phyloP scores from a whole-genome alignment of 108 stramenopile species.

The Cyclotella sp. region DNA sequence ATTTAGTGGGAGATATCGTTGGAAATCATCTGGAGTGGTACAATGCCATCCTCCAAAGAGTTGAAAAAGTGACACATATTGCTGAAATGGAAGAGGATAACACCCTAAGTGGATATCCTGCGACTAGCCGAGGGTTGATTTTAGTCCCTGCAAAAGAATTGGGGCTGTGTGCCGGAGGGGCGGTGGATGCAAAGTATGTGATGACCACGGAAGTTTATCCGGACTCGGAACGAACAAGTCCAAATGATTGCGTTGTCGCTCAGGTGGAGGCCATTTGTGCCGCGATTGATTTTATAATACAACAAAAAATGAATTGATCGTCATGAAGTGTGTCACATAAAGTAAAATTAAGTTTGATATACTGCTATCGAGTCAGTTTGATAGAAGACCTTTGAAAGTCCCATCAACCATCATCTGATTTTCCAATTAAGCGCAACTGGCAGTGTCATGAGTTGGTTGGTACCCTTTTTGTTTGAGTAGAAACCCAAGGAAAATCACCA shows the following conservation, averaged over 20 bases:
- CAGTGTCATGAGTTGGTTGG: no score
- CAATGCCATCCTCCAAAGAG: slow-evolving; percentile 36
- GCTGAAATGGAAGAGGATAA: slow-evolving; percentile 25
- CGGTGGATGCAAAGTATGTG: slow-evolving; percentile 29
- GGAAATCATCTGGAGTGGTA: slow-evolving; percentile 25
- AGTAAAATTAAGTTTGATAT: no score
- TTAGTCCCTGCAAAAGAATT: slow-evolving; percentile 14
- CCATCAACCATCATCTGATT: no score
- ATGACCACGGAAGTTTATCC: slow-evolving; percentile 60
- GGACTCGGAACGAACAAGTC: slow-evolving; percentile 27
- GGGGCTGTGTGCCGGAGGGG: slow-evolving; percentile 49
- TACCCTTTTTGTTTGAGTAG: no score
- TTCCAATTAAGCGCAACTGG: no score
- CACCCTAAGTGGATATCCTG: slow-evolving; percentile 23
- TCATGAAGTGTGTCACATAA: not conserved
- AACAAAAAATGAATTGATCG: not conserved
- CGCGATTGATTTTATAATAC: slow-evolving; percentile 38
- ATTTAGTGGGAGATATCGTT: slow-evolving; percentile 43
- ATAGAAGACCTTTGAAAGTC: no score
- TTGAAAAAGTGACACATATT: slow-evolving; percentile 54
- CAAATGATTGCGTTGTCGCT: slow-evolving; percentile 40
- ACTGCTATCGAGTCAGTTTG: not conserved
- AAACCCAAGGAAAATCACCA: no score
- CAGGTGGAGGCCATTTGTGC: slow-evolving; percentile 38
- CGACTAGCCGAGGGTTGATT: slow-evolving; percentile 13